Conservation (phyloP, 148 eudicot species). For the Cornus suecica region DNA sequence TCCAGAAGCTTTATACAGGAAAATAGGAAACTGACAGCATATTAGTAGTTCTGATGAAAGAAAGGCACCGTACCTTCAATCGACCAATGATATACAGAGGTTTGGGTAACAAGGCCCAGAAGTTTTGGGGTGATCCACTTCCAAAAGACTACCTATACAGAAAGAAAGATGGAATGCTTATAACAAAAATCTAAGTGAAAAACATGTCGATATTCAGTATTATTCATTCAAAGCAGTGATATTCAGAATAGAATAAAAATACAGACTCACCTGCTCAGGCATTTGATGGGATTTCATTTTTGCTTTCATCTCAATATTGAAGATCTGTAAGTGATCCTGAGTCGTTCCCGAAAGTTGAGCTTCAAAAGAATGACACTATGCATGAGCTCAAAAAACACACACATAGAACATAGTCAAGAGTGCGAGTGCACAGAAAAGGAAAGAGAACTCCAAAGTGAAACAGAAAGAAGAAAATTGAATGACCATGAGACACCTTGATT, state of each 20-base stretch:
- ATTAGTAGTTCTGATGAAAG: not conserved
- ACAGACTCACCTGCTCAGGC: conserved; percentile 88
- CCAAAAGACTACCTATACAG: conserved; percentile 84
- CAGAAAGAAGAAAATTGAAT: not conserved
- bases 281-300: conserved; percentile 95
- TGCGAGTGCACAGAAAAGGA: too few species aligned
- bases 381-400: conserved; percentile 9
- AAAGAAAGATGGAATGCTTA: conserved; percentile 9
- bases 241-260: not conserved
- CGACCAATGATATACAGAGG: conserved; percentile 96
- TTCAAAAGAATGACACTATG: conserved; percentile 32
- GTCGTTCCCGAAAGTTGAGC: conserved; percentile 97
- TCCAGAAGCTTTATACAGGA: not conserved
- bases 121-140: conserved; percentile 87
- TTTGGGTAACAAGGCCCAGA: conserved; percentile 91
- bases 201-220: not conserved
- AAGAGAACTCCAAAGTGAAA: not conserved
- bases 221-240: not conserved
- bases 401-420: too few species aligned
- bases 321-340: conserved; percentile 96
- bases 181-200: not conserved
- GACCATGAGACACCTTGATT: not conserved
- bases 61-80: conserved; percentile 60
- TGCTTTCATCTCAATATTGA: conserved; percentile 89
- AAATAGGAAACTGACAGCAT: not conserved